Evolutionary conservation across 129 eudicot genomes (phyloP), one percentile per base, ranked within the genome.

Genomic region (Rutidosis leptorrhynchoides): DNA sequence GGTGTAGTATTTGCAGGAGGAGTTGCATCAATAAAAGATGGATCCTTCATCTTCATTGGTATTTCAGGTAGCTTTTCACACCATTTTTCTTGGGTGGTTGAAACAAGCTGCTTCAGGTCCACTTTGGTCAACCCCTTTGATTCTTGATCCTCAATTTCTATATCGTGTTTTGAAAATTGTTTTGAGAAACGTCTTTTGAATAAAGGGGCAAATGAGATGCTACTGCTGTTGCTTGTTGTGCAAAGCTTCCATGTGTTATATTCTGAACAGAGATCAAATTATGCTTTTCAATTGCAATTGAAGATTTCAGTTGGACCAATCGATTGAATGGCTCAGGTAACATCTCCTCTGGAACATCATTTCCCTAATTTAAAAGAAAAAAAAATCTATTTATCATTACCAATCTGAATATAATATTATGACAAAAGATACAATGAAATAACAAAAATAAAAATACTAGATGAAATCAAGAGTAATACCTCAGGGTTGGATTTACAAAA

Each of bases 1-100:
- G 96, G 98, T 60, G 96, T 87, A 40, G 83, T 77, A 75, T 75
- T 76, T 0, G 63, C 81, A n/a, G n/a, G n/a, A 30, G 85, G 86
- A 60, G 90, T 89, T 62, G 65, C 79, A 29, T 69, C 73, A 11
- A 64, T 46, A 26, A 78, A 73, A 25, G 79, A 73, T 23, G 8
- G 1, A 37, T 68, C 69, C 26, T 62, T 59, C 16, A 19, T 68
- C 83, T 86, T 84, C 0, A 75, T 42, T 17, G 87, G 88, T 22
- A 87, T 86, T 73, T 68, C 4, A 45, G 6, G 42, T 45, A 30
- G 35, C 56, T 21, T 48, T 70, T 14, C 11, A 11, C 2, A 32
- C 53, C 76, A 37, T 68, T 69, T 29, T 49, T 69, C 82, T 87
- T 85, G 2, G 77, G 29, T 22, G 90, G 90, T 55, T 14, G 43